Evolutionary conservation across 2,329 filamentous ascomycete genomes (phyloP).

Genomic region (Penicillium sp.): DNA sequence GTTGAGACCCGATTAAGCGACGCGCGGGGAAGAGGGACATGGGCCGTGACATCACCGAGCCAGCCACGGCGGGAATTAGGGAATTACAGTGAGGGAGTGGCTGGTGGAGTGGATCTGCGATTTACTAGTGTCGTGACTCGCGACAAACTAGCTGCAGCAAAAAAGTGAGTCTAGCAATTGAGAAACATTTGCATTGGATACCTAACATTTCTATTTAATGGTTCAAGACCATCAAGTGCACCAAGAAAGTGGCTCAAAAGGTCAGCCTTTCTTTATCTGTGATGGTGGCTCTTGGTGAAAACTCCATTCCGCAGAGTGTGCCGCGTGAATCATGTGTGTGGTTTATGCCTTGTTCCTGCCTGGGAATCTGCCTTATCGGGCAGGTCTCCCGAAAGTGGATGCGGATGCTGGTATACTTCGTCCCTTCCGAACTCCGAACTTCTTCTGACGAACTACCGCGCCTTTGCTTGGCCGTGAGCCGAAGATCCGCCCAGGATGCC

Average conservation of each 20-base stretch:
- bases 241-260: too few species aligned
- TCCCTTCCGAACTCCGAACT: background rate
- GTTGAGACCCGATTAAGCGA: background rate
- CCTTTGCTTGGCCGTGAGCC: background rate
- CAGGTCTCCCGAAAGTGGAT: background rate
- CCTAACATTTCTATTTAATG: too few species aligned
- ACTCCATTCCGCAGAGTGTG: too few species aligned
- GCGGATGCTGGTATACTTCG: background rate
- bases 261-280: too few species aligned
- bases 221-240: too few species aligned
- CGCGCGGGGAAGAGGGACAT: background rate
- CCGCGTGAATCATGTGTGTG: background rate
- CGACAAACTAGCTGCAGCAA: too few species aligned
- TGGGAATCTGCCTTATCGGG: background rate
- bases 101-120: background rate
- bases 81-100: background rate
- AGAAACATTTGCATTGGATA: too few species aligned
- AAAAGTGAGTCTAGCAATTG: too few species aligned
- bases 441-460: background rate
- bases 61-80: background rate
- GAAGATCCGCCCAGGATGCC: background rate
- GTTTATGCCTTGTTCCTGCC: background rate
- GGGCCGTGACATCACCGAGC: constrained; percentile 1
- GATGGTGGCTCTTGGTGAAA: too few species aligned
- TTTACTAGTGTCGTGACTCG: too few species aligned